These are phyloP conservation scores for Neurospora tetrasperma DNA, from an alignment of 495 filamentous ascomycete genomes.

Conservation along the genomic window DNA sequence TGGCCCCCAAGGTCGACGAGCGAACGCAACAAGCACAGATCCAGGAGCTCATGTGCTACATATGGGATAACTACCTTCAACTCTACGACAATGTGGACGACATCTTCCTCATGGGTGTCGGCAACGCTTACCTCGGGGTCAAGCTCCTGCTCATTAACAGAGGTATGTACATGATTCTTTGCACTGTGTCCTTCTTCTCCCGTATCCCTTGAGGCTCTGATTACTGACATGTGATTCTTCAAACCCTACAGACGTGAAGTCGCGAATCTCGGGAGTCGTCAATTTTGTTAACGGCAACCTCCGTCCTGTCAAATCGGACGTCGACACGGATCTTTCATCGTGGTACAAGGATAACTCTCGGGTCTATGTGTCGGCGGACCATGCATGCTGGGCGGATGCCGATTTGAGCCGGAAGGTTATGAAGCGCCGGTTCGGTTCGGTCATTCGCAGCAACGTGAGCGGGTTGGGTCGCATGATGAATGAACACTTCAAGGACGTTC, in stretches of 20 bases:
- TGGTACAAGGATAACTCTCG: conserved; percentile 68
- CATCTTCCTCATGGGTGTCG: conserved; percentile 76
- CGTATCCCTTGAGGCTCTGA: not conserved
- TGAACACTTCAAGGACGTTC: conserved; percentile 46
- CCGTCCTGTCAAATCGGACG: conserved; percentile 55
- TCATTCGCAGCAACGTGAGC: conserved; percentile 42
- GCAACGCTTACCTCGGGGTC: conserved; percentile 60
- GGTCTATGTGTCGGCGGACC: conserved; percentile 61
- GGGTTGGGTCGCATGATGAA: conserved; percentile 56
- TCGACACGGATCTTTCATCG: conserved; percentile 49
- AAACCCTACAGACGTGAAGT: conserved; percentile 30
- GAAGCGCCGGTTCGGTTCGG: conserved; percentile 55
- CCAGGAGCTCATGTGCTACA: conserved; percentile 67
- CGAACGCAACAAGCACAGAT: conserved; percentile 42
- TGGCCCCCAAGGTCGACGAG: conserved; percentile 23
- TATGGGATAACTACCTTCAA: conserved; percentile 98
- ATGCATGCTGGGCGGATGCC: conserved; percentile 57
- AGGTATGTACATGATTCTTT: conserved; percentile 32
- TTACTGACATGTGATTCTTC: not conserved
- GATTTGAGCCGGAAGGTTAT: conserved; percentile 47
- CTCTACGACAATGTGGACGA: conserved; percentile 51
- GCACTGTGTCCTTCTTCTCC: not conserved
- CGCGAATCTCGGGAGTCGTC: conserved; percentile 38
- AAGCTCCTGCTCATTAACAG: conserved; percentile 58
- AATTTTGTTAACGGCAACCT: conserved; percentile 53